A percentile compares a stretch with the other conserved stretches of the same genome.
phyloP scores from a whole-genome alignment of 441 rosid genomes.

The Populus hybrid region DNA sequence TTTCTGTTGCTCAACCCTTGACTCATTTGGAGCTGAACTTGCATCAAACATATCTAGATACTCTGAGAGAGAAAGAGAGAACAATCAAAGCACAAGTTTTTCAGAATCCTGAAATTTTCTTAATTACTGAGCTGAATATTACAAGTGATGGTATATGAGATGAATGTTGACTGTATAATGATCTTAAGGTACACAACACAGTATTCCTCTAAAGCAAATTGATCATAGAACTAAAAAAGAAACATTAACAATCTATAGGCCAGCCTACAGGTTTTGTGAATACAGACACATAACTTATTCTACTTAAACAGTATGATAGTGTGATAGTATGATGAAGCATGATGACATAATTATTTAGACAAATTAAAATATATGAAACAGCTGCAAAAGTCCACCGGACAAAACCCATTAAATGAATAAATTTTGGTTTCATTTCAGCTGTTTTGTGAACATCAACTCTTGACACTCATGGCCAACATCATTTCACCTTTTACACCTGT shows the following conservation, averaged over 20 bases:
- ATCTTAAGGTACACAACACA: not conserved
- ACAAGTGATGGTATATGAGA: not conserved
- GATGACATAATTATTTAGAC: not conserved
- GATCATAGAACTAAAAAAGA: constrained; percentile 5
- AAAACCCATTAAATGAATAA: not conserved
- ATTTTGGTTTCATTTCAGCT: not conserved
- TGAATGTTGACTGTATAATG: not conserved
- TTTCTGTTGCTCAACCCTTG: constrained; percentile 55
- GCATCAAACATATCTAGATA: constrained; percentile 76
- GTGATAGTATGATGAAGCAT: not conserved
- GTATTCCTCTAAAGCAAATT: not conserved
- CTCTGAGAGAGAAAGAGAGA: constrained; percentile 40
- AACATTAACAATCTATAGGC: not conserved
- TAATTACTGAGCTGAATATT: not conserved
- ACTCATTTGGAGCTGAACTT: constrained; percentile 61
- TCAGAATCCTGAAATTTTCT: not conserved
- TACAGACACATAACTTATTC: not conserved
- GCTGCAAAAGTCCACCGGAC: not conserved
- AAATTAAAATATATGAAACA: not conserved
- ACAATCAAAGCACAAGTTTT: not conserved
- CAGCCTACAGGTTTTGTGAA: not conserved
- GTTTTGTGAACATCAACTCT: not conserved
- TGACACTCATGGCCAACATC: not conserved
- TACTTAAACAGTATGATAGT: not conserved
- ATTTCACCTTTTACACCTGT: no score